These are phyloP conservation scores for Solanum appendiculatum DNA, from an alignment of 257 asterid species.

Conservation along the genomic window DNA sequence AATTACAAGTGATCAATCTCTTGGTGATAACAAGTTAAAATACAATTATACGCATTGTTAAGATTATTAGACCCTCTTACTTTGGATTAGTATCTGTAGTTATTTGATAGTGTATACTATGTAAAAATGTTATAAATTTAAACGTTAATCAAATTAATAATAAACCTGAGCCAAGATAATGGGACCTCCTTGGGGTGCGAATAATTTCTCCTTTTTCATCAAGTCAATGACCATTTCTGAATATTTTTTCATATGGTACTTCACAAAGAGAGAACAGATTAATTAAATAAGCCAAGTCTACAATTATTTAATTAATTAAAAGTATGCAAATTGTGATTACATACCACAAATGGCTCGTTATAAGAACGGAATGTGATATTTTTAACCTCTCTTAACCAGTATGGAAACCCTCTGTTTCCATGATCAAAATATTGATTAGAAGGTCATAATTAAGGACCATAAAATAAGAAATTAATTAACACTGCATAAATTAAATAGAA, in stretches of 20 bases:
- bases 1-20: not conserved
- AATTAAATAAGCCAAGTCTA: not conserved
- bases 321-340: not conserved
- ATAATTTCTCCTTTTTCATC: constrained; percentile 61
- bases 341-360: constrained; percentile 82
- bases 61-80: too few relatives aligned
- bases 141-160: not conserved
- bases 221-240: constrained; percentile 41
- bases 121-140: not conserved
- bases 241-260: constrained; percentile 70
- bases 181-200: constrained; percentile 97
- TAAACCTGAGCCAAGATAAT: constrained; percentile 80
- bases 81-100: not conserved
- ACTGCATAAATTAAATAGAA: not conserved
- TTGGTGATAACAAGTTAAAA: too few relatives aligned
- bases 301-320: not conserved
- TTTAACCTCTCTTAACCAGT: constrained; percentile 67
- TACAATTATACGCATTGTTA: too few relatives aligned
- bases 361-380: constrained; percentile 71
- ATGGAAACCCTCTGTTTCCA: constrained; percentile 74
- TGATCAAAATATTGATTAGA: not conserved
- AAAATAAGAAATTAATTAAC: not conserved
- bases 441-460: not conserved
- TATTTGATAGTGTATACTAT: not conserved
- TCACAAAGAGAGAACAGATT: not conserved